These are phyloP conservation scores for Rhizophagus prolifer DNA, from an alignment of 192 early-diverging fungal species.

Conservation along the genomic window DNA sequence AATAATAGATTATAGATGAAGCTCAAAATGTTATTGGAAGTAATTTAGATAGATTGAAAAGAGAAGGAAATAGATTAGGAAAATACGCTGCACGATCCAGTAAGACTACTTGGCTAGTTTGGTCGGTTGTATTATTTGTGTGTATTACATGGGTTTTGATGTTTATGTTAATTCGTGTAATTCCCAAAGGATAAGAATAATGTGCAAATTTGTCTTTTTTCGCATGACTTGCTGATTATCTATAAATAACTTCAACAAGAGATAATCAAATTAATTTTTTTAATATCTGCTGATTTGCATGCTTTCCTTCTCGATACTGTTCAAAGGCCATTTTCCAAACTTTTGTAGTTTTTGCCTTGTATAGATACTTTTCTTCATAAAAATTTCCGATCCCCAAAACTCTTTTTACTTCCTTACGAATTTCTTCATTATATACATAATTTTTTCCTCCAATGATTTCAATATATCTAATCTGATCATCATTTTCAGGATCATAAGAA, in stretches of 20 bases:
- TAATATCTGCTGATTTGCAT: background rate
- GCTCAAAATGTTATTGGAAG: slow-evolving; percentile 38
- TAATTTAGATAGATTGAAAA: slow-evolving; percentile 41
- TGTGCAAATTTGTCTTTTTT: no score
- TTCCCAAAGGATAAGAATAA: background rate
- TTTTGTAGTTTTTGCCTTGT: background rate
- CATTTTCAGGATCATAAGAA: background rate
- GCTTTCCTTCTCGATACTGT: background rate
- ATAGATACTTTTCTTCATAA: background rate
- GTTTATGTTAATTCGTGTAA: slow-evolving; percentile 33
- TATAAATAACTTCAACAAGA: no score
- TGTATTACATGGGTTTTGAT: slow-evolving; percentile 44
- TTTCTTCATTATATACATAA: background rate
- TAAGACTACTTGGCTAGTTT: slow-evolving; percentile 51
- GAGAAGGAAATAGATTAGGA: slow-evolving; percentile 38
- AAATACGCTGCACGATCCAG: slow-evolving; percentile 40
- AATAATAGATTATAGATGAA: slow-evolving; percentile 37
- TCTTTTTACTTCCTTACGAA: background rate
- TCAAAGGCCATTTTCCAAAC: background rate
- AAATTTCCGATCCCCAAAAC: background rate
- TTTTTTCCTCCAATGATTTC: background rate
- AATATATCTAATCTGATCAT: background rate
- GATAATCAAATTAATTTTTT: background rate
- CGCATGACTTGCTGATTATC: no score
- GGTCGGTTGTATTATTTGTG: slow-evolving; percentile 45